These are phyloP conservation scores for Termitomyces sp. DNA, from an alignment of 768 basidiomycete genomes.

Conservation along the genomic window DNA sequence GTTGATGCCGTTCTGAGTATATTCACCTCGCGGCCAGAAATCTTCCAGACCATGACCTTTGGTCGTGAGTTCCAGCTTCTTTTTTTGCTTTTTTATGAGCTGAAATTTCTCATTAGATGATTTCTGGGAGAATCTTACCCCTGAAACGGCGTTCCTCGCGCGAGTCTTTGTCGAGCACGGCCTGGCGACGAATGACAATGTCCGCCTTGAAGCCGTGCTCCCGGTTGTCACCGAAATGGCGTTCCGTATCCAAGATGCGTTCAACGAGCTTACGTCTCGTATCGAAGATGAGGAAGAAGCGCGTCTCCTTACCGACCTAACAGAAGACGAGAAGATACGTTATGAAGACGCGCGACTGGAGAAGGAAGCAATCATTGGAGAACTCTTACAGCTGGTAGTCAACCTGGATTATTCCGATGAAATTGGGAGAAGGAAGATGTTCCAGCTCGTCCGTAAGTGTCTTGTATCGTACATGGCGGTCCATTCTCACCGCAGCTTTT, in stretches of 20 bases:
- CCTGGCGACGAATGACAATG: conserved; percentile 49
- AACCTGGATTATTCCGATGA: conserved; percentile 90
- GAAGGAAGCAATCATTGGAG: conserved; percentile 66
- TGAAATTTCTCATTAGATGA: conserved; percentile 35
- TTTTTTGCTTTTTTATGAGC: background rate
- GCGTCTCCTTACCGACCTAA: conserved; percentile 16
- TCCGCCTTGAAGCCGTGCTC: conserved; percentile 59
- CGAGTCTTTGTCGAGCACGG: conserved; percentile 84
- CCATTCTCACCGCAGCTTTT: background rate
- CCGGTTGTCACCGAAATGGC: conserved; percentile 86
- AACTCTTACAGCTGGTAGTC: conserved; percentile 74
- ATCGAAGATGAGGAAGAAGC: conserved; percentile 18
- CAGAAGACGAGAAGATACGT: conserved; percentile 29
- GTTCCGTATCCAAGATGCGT: conserved; percentile 63
- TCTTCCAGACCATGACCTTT: conserved; percentile 67
- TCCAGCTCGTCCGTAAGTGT: conserved; percentile 71
- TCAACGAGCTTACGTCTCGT: conserved; percentile 42
- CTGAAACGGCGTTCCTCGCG: conserved; percentile 75
- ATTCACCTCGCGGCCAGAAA: conserved; percentile 57
- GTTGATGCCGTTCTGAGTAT: conserved; percentile 71
- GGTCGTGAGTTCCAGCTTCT: conserved; percentile 39
- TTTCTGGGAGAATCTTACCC: conserved; percentile 67
- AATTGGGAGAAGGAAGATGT: conserved; percentile 85
- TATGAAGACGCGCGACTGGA: conserved; percentile 44
- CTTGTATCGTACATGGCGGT: background rate